Evolutionary conservation across 208 protist species (phyloP), one percentile per base, ranked within the genome.

Genomic region (Leishmania turanica): DNA sequence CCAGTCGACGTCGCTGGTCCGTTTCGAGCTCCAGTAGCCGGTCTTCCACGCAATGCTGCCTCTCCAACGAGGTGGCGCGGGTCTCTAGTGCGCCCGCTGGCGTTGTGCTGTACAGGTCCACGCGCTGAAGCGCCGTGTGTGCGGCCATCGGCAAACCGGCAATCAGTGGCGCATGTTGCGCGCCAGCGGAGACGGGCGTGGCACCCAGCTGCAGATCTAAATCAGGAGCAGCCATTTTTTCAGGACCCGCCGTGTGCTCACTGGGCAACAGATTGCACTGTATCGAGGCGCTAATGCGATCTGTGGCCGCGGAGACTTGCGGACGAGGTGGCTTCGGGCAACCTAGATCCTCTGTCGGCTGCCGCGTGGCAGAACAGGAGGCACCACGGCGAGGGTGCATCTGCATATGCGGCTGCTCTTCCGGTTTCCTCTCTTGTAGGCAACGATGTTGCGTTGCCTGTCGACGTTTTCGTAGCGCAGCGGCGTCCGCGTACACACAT

Each of bases 31-130:
- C 75, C 6, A 82, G 64, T 3, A 92, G 85, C 45, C 81, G 80
- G 1, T 88, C 85, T 74, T 89, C 89, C 19, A 90, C 78, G 2
- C 77, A 34, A 51, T 62, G 70, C 40, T 69, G n/a, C 31, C 51
- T 71, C 71, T 21, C 66, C 8, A 27, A 49, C 21, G 42, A 13
- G 7, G 11, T 49, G 11, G 2, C 24, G 49, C 31, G 3, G 19
- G 5, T n/a, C 2, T 68, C 40, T 15, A 34, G 8, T 53, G 49
- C 42, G 56, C 15, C n/a, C 9, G 65, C 3, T 17, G 60, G 66
- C 1, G 31, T 45, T 21, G n/a, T 31, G 42, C 58, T 68, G 78
- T 83, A 84, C 1, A 82, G 21, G 54, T 88, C 69, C 9, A 83
- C 73, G 13, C 78, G 85, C 40, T n/a, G 65, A 40, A 75, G n/a